Conservation (phyloP, 495 filamentous ascomycete genomes). For the Penicillium parvum region DNA sequence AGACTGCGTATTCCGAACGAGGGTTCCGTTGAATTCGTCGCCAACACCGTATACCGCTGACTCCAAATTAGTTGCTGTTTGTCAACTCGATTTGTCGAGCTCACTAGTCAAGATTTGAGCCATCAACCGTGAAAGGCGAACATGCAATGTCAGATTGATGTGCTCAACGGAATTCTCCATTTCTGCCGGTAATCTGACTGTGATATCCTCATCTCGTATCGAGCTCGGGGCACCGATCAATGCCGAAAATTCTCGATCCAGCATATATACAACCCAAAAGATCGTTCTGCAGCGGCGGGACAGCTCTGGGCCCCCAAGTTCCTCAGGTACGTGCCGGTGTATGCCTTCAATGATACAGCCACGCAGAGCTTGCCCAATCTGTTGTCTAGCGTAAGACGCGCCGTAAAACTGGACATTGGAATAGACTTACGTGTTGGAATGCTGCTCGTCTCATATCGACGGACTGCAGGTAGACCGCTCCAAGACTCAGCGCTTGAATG, state of each 20-base stretch:
- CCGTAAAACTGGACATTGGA: background rate
- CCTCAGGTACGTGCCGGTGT: conserved; percentile 31
- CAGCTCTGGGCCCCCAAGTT: conserved; percentile 18
- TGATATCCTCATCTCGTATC: conserved; percentile 38
- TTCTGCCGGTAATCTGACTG: conserved; percentile 28
- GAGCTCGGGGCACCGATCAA: conserved; percentile 34
- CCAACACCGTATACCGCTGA: conserved; percentile 29
- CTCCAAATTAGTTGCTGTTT: background rate
- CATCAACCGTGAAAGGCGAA: conserved; percentile 27
- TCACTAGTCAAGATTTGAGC: conserved; percentile 28
- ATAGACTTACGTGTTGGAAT: conserved; percentile 29
- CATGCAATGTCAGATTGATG: conserved; percentile 27
- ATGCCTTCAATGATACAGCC: conserved; percentile 35
- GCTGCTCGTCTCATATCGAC: conserved; percentile 35
- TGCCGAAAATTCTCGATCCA: conserved; percentile 35
- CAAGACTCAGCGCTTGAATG: conserved; percentile 32
- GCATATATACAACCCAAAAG: conserved; percentile 41
- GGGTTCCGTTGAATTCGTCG: conserved; percentile 21
- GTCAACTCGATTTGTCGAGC: background rate
- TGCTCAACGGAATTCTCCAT: conserved; percentile 24
- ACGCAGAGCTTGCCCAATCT: conserved; percentile 37
- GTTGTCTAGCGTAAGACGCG: background rate
- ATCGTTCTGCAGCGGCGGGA: conserved; percentile 29
- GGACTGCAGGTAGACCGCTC: conserved; percentile 35
- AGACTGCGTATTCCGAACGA: conserved; percentile 28